Evolutionary conservation across 1,284 basidiomycete species (phyloP).

Genomic region (Tilletia setariae): DNA sequence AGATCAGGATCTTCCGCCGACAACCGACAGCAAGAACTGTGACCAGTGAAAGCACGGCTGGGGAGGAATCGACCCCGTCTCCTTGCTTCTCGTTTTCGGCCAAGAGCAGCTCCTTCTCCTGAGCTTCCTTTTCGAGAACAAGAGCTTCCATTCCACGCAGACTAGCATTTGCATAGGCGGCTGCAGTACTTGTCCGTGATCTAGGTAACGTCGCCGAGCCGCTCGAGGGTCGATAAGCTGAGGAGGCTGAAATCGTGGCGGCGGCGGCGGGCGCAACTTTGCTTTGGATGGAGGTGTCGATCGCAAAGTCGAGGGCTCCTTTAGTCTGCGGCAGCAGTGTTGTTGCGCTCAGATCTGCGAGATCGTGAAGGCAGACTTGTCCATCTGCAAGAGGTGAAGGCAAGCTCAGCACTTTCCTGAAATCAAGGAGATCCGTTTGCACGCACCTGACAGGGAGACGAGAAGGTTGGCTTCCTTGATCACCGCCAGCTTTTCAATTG

Average conservation of each 20-base stretch:
- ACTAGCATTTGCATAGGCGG: slow-evolving; percentile 25
- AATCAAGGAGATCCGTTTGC: too few species aligned
- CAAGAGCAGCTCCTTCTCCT: slow-evolving; percentile 2
- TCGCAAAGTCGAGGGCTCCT: slow-evolving; percentile 73
- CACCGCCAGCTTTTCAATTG: slow-evolving; percentile 81
- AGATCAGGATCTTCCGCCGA: slow-evolving; percentile 76
- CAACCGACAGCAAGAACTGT: slow-evolving; percentile 81
- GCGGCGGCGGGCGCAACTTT: background rate
- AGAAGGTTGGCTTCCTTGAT: slow-evolving; percentile 78
- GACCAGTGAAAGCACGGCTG: slow-evolving; percentile 55
- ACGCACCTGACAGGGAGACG: slow-evolving; percentile 73
- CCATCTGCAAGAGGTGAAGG: background rate
- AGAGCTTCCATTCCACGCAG: slow-evolving; percentile 35
- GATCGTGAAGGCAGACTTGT: slow-evolving; percentile 1
- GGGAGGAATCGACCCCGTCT: background rate
- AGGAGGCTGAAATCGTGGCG: slow-evolving; percentile 14
- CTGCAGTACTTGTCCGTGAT: slow-evolving; percentile 14
- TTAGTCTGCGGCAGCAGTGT: slow-evolving; percentile 68
- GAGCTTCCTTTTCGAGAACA: slow-evolving; percentile 19
- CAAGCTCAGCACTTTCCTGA: background rate
- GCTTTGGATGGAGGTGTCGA: slow-evolving; percentile 64
- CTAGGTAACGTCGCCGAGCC: slow-evolving; percentile 17
- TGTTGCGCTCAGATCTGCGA: background rate
- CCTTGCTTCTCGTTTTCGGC: slow-evolving; percentile 19
- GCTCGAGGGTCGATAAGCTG: slow-evolving; percentile 19